Base-by-base conservation (phyloP, 352 stramenopile species). In the Phytophthora chlamydospora region DNA sequence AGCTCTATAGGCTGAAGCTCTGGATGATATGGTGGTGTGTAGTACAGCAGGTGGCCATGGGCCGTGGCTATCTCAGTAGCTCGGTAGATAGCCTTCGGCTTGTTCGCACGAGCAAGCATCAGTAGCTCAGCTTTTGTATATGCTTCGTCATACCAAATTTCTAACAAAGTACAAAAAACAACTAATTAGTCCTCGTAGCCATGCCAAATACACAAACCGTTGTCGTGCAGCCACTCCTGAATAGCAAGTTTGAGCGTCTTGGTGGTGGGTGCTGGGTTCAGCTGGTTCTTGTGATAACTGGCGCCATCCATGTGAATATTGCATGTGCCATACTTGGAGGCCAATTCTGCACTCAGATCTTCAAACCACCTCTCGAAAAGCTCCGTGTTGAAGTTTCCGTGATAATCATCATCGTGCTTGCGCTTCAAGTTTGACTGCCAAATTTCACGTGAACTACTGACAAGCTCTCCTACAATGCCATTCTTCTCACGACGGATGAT, bases 211-310 rank as follows among this genome's bases (percentile, higher is more conserved):
- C 13, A 42, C 19, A 14, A 42, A 42, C 21, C 36, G 6, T 42
- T 42, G 8, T 42, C 13, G 10, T 42, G 14, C 9, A 42, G 36
- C 36, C 36, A 42, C 9, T 14, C 13, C 12, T 42, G 36, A 42
- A 42, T 19, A 16, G 9, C 36, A 10, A 7, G 6, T 21, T 42
- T 42, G 6, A 42, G 14, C 1, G 36, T 42, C 13, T 19, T 17
- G 12, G 14, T 16, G 7, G 16, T 42, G 9, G 36, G 36, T 8
- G 36, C 36, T 4, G 36, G 14, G 17, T 42, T 42, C 8, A n/a
- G 3, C 36, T 42, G 36, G 14, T 42, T 21, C 36, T 42, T 42
- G 36, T 42, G 14, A 42, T 42, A 43, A 43, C 38, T 43, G 38
- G 38, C 38, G 6, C 38, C 14, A 7, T 43, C n/a, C 38, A 43